A percentile compares a stretch with the other conserved stretches of the same genome.
Evolutionary conservation across 768 basidiomycete genomes (phyloP).

Genomic region (Wakefieldia striispora): DNA sequence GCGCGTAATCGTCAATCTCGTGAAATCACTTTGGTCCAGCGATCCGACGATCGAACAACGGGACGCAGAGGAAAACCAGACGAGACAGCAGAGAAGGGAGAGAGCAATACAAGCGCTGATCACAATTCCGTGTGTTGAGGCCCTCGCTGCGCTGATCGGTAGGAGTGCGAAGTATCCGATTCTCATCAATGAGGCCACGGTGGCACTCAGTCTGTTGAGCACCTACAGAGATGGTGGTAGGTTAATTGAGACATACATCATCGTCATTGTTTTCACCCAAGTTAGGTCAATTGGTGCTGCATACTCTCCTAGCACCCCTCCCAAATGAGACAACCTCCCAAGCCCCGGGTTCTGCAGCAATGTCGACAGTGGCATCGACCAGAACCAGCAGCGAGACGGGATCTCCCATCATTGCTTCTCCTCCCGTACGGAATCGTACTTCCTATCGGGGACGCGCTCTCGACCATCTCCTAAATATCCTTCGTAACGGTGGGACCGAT

Average conservation of each 20-base stretch:
- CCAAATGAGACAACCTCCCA: constrained; percentile 38
- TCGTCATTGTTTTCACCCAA: constrained; percentile 5
- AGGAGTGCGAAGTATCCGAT: constrained; percentile 79
- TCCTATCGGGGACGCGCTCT: constrained; percentile 54
- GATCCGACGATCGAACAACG: constrained; percentile 35
- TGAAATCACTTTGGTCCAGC: constrained; percentile 72
- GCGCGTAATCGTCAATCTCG: constrained; percentile 81
- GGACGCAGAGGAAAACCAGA: constrained; percentile 34
- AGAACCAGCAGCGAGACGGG: constrained; percentile 41
- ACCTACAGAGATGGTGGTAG: constrained; percentile 64
- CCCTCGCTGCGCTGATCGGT: constrained; percentile 69
- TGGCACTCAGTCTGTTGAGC: constrained; percentile 77
- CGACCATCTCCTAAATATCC: constrained; percentile 63
- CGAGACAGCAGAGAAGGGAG: constrained; percentile 49
- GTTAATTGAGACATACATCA: constrained; percentile 17
- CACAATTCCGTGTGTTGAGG: constrained; percentile 52
- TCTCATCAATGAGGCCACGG: constrained; percentile 85
- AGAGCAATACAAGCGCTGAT: constrained; percentile 52
- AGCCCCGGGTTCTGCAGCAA: constrained; percentile 31
- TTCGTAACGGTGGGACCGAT: constrained; percentile 43
- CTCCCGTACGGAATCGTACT: constrained; percentile 37
- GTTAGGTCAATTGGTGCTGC: constrained; percentile 60
- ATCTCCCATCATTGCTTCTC: constrained; percentile 48
- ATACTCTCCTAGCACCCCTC: constrained; percentile 53
- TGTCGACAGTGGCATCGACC: constrained; percentile 36